These are phyloP conservation scores for Dryas integrifolia DNA, from an alignment of 331 rosid genomes.

Conservation along the genomic window DNA sequence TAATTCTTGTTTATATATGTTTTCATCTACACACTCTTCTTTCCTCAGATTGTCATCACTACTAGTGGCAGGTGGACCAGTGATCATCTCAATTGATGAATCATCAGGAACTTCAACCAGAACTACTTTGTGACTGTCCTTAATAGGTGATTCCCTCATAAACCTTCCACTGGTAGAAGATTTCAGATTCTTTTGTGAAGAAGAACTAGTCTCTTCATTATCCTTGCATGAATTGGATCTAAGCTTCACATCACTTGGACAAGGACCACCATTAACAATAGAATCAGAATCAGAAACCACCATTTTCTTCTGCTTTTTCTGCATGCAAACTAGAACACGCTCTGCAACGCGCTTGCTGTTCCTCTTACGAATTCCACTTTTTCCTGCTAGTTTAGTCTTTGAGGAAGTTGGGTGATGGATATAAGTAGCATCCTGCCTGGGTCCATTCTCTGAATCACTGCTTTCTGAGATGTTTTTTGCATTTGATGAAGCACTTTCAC, in stretches of 20 bases:
- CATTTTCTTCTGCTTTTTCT: constrained; percentile 82
- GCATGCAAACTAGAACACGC: constrained; percentile 80
- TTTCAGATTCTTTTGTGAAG: constrained; percentile 38
- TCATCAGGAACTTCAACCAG: constrained; percentile 53
- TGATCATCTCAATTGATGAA: constrained; percentile 54
- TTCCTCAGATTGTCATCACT: constrained; percentile 68
- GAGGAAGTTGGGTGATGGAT: constrained; percentile 49
- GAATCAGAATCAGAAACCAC: constrained; percentile 74
- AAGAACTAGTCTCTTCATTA: constrained; percentile 45
- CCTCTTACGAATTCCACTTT: constrained; percentile 62
- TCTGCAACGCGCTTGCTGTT: constrained; percentile 97
- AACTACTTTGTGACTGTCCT: constrained; percentile 34
- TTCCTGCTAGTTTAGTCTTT: constrained; percentile 57
- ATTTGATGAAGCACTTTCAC: constrained; percentile 96
- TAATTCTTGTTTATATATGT: constrained; percentile 55
- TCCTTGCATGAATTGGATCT: constrained; percentile 43
- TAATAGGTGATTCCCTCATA: constrained; percentile 38
- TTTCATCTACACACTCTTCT: constrained; percentile 76
- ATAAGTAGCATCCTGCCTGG: constrained; percentile 51
- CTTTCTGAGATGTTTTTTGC: constrained; percentile 82
- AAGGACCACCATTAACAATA: constrained; percentile 52
- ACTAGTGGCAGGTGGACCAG: constrained; percentile 51
- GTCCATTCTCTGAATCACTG: constrained; percentile 92
- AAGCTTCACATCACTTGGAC: constrained; percentile 42
- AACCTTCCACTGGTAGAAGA: constrained; percentile 37